phyloP scores from a whole-genome alignment of 768 basidiomycete species.

The Russula olivacea region DNA sequence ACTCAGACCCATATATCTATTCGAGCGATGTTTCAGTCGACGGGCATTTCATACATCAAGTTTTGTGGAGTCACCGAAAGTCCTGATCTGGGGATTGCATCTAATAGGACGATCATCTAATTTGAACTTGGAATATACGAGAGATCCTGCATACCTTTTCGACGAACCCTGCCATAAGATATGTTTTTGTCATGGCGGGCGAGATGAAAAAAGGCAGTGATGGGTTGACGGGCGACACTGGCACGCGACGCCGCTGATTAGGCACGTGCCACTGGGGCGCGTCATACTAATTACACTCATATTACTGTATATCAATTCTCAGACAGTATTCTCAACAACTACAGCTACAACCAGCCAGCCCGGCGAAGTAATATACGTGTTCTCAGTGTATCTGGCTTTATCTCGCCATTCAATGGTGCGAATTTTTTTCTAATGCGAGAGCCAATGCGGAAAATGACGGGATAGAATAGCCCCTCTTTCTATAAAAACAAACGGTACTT shows the following conservation, averaged over 20 bases:
- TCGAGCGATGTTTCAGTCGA: slow-evolving; percentile 14
- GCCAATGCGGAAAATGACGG: slow-evolving; percentile 20
- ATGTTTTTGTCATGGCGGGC: slow-evolving; percentile 72
- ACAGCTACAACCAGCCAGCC: slow-evolving; percentile 15
- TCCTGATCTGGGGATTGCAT: slow-evolving; percentile 91
- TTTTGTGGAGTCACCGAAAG: slow-evolving; percentile 54
- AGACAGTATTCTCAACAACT: too few species aligned
- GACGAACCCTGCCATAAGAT: slow-evolving; percentile 77
- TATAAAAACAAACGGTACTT: neutral
- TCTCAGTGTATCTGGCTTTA: slow-evolving; percentile 30
- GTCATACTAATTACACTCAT: too few species aligned
- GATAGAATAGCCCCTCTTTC: slow-evolving; percentile 23
- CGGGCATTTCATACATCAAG: slow-evolving; percentile 20
- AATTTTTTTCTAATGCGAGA: slow-evolving; percentile 23
- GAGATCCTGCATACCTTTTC: slow-evolving; percentile 53
- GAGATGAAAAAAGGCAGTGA: neutral
- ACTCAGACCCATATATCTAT: slow-evolving; percentile 93
- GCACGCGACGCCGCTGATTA: too few species aligned
- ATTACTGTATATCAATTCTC: too few species aligned
- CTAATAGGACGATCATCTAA: slow-evolving; percentile 35
- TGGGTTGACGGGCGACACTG: neutral
- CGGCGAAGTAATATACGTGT: slow-evolving; percentile 26
- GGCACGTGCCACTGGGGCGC: neutral
- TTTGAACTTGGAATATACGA: neutral
- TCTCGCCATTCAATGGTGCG: slow-evolving; percentile 30